These are phyloP conservation scores for Trichoderma parareesei DNA, from an alignment of 495 filamentous ascomycete species.

Conservation along the genomic window DNA sequence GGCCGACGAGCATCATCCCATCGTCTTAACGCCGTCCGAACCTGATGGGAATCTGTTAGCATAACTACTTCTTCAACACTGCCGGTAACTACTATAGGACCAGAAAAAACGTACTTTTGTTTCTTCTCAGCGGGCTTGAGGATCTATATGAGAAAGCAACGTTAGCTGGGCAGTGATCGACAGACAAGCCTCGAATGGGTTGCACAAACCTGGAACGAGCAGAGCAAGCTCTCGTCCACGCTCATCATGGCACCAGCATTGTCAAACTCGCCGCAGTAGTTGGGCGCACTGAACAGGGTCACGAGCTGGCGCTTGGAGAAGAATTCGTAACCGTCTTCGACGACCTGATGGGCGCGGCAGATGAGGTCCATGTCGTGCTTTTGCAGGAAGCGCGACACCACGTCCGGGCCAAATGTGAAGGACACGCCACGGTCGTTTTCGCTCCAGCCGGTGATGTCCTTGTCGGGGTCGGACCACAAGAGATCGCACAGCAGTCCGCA, in stretches of 20 bases:
- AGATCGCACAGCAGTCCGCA: constrained; percentile 96
- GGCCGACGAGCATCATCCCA: not conserved
- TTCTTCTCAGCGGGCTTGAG: constrained; percentile 99
- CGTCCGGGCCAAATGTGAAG: constrained; percentile 98
- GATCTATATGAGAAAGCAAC: constrained; percentile 50
- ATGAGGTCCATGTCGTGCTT: constrained; percentile 99
- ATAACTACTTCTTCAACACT: constrained; percentile 62
- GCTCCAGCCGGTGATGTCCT: constrained; percentile 99
- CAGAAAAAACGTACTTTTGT: constrained; percentile 97
- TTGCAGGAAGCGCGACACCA: constrained; percentile 95
- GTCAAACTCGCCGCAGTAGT: constrained; percentile 99
- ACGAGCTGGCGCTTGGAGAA: constrained; percentile 98
- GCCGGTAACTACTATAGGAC: constrained; percentile 51
- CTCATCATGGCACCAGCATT: constrained; percentile 99
- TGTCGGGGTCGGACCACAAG: constrained; percentile 97
- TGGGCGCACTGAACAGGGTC: constrained; percentile 95
- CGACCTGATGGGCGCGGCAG: constrained; percentile 97
- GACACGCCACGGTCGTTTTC: constrained; percentile 98
- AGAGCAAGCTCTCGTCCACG: constrained; percentile 96
- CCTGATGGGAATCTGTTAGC: constrained; percentile 85
- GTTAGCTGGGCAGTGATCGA: constrained; percentile 17
- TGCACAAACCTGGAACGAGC: constrained; percentile 89
- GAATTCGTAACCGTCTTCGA: constrained; percentile 98
- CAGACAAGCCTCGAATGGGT: not conserved
- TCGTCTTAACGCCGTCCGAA: constrained; percentile 60